These are phyloP conservation scores for Euphorbia tirucalli DNA, from an alignment of 345 rosid genomes.

Conservation along the genomic window DNA sequence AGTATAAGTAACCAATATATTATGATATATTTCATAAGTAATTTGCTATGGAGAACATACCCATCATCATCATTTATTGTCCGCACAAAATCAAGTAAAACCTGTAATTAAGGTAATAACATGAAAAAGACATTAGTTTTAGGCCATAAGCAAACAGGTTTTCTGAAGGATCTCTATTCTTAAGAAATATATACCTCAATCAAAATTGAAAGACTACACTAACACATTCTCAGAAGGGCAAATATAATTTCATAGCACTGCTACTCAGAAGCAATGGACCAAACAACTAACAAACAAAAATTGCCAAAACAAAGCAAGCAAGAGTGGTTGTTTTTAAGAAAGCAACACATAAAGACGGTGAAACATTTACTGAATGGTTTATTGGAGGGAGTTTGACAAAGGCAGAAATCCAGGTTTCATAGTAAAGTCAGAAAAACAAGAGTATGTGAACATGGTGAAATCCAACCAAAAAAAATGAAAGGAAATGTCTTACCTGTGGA, in stretches of 20 bases:
- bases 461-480: constrained; percentile 1
- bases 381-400: too few relatives aligned
- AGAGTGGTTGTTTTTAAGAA: not conserved
- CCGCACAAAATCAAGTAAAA: constrained; percentile 86
- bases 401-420: not conserved
- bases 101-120: constrained; percentile 44
- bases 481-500: constrained; percentile 64
- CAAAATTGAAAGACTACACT: not conserved
- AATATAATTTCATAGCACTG: not conserved
- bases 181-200: not conserved
- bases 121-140: constrained; percentile 13
- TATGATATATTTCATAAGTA: not conserved
- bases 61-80: constrained; percentile 96
- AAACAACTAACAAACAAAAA: not conserved
- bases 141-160: not conserved
- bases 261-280: not conserved
- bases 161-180: not conserved
- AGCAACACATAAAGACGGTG: not conserved
- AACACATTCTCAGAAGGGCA: not conserved
- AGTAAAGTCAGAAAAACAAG: not conserved
- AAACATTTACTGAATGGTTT: not conserved
- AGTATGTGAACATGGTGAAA: not conserved
- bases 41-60: constrained; percentile 40
- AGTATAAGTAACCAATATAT: not conserved
- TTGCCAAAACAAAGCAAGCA: not conserved